phyloP scores from a whole-genome alignment of 495 filamentous ascomycete species.

The Daldinia vernicosa region DNA sequence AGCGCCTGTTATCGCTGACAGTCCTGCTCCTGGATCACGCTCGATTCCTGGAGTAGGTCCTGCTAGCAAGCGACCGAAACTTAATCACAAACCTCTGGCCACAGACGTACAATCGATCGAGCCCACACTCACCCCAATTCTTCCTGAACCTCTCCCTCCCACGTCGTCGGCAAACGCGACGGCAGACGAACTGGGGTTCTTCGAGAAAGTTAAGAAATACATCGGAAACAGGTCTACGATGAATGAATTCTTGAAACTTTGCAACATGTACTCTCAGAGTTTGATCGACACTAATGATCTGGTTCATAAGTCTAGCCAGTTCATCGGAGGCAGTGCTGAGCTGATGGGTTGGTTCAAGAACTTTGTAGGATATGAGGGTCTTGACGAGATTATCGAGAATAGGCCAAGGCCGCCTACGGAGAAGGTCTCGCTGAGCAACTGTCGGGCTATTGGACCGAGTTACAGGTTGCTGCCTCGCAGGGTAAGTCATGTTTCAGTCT shows the following conservation, averaged over 20 bases:
- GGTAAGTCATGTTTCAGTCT: slow-evolving; percentile 49
- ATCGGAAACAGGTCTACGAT: slow-evolving; percentile 90
- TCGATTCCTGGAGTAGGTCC: slow-evolving; percentile 45
- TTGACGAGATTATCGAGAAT: slow-evolving; percentile 82
- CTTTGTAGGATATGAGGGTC: slow-evolving; percentile 76
- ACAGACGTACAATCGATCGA: slow-evolving; percentile 77
- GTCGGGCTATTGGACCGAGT: slow-evolving; percentile 90
- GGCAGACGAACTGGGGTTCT: slow-evolving; percentile 87
- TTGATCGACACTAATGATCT: slow-evolving; percentile 84
- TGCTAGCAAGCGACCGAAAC: slow-evolving; percentile 68
- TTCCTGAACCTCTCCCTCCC: slow-evolving; percentile 86
- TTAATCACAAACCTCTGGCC: slow-evolving; percentile 66
- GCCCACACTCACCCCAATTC: slow-evolving; percentile 83
- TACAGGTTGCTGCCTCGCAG: slow-evolving; percentile 91
- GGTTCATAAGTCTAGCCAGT: slow-evolving; percentile 79
- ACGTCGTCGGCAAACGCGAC: slow-evolving; percentile 68
- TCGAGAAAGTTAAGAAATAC: slow-evolving; percentile 96
- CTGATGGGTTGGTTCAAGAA: slow-evolving; percentile 84
- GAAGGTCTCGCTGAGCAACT: slow-evolving; percentile 88
- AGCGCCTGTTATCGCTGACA: slow-evolving; percentile 45
- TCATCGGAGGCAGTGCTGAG: slow-evolving; percentile 88
- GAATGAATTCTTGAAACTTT: slow-evolving; percentile 94
- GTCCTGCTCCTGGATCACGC: slow-evolving; percentile 49
- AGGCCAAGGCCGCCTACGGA: slow-evolving; percentile 74
- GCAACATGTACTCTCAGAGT: slow-evolving; percentile 91